Base-by-base conservation (phyloP, 148 eudicot genomes). In the Suaeda aralocaspica region DNA sequence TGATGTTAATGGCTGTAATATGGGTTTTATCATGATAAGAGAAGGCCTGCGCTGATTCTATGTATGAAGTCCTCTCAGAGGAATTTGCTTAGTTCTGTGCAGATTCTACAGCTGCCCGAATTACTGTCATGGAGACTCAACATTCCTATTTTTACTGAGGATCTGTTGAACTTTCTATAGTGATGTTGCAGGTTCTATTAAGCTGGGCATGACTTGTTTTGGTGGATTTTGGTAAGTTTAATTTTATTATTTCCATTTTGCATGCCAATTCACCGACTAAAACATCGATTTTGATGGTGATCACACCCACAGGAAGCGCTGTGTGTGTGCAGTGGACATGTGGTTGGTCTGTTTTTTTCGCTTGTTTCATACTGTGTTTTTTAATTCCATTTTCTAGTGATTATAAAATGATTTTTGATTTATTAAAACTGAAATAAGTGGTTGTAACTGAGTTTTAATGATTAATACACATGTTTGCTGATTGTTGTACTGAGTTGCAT, bases 1-100 rank as follows among this genome's bases (percentile, higher is more conserved):
- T 8, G 15, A 6, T 66, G 69, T 66, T 68, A 33, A 34, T 70
- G 66, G 41, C 26, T 70, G 42, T 59, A 41, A 58, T 1, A 70
- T n/a, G 57, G 30, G 36, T 41, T 70, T 70, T 30, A 24, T 6
- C 55, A 13, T 52, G 19, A 11, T 61, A 61, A 12, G 9, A 49
- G 34, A 70, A 26, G 22, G 14, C 25, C 42, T 71, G 28, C 62
- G 28, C 62, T 41, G 28, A 68, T 24, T 19, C 30, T 39, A 39
- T 46, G 31, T n/a, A 44, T 70, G 57, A 59, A 57, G 41, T 69
- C 4, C 72, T 48, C 44, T 30, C 24, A 31, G 25, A 42, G 51
- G 45, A 52, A 36, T 59, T 48, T 48, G 33, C 31, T 60, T 29
- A 42, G 60, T 19, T 33, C 50, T n/a, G 26, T 16, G 24, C 31